Evolutionary conservation across 2,329 filamentous ascomycete species (phyloP), one percentile per base, ranked within the genome.

Genomic region (Colletotrichum australisinense): DNA sequence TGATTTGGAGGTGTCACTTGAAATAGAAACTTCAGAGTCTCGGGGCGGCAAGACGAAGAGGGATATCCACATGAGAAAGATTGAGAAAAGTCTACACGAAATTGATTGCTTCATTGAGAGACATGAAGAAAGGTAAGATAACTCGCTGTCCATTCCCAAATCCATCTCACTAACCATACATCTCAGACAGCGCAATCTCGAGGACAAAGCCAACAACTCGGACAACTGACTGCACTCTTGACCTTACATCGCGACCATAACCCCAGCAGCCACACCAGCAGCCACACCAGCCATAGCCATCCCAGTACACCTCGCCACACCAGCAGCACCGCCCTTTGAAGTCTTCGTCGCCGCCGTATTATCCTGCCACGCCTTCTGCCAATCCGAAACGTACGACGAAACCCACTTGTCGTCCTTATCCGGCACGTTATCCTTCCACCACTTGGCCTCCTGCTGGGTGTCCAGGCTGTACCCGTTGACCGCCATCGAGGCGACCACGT

Each of bases 401-500:
- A 63, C 58, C 30, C 46, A 63, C 53, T 55, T 35, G 22, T 64
- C 57, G 7, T 72, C 65, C 14, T 63, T 60, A 4, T 69, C 59
- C 16, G 69, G 59, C 53, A 72, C 35, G 42, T 69, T 69, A 2
- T 72, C 69, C 30, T 69, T 59, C 65, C 65, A 72, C 65, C 66
- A 72, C 4, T 30, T 19, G 30, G 46, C 28, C 1, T 69, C 24
- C 4, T 32, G 19, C 35, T 52, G 35, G 1, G 28, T n/a, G 24
- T 22, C 5, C 4, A 53, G 9, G 30, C 26, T 60, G 3, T 32
- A 59, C 5, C 65, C 52, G 11, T 59, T 30, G 8, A 72, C 49
- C 7, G 49, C 65, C 30, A 72, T 63, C 1, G 75, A 76, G 1
- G 71, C 74, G 24, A 75, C 75, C 35, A 74, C 60, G 24, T 67